Conservation (phyloP, 2,329 filamentous ascomycete species). For the Incumbomyces delicatus region DNA sequence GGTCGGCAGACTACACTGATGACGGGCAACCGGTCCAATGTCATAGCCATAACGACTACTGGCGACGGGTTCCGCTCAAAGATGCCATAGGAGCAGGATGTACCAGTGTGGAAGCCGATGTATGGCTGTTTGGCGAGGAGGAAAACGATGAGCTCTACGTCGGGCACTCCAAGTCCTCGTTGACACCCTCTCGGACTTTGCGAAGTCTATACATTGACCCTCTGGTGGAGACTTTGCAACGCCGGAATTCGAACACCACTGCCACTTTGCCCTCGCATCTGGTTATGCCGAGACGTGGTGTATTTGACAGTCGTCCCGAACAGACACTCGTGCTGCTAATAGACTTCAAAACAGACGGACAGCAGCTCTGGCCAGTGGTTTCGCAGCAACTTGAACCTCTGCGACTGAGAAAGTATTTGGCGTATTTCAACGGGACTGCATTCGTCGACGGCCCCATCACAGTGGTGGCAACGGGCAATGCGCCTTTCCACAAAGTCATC, state of each 20-base stretch:
- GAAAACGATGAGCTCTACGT: constrained; percentile 43
- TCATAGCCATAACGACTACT: constrained; percentile 52
- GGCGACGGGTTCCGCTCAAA: constrained; percentile 44
- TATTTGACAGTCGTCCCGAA: constrained; percentile 40
- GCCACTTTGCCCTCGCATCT: constrained; percentile 26
- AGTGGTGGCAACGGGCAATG: constrained; percentile 44
- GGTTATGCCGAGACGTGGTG: constrained; percentile 27
- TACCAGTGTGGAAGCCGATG: constrained; percentile 47
- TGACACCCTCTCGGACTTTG: constrained; percentile 40
- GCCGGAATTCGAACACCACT: constrained; percentile 34
- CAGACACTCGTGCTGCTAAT: constrained; percentile 44
- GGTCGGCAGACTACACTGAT: constrained; percentile 41
- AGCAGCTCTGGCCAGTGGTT: constrained; percentile 28
- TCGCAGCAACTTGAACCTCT: constrained; percentile 34
- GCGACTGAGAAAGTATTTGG: constrained; percentile 40
- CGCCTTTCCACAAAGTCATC: constrained; percentile 37
- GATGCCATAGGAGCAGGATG: constrained; percentile 45
- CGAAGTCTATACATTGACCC: constrained; percentile 44
- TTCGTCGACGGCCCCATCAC: constrained; percentile 36
- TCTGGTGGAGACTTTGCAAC: constrained; percentile 38
- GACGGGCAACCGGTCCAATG: constrained; percentile 41
- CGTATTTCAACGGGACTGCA: constrained; percentile 38
- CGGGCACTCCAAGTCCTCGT: constrained; percentile 41
- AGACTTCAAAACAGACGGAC: constrained; percentile 38
- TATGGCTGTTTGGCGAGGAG: constrained; percentile 34